Percentiles rank a stretch among this genome's conserved stretches.
Evolutionary conservation across 345 rosid species (phyloP).

Genomic region (Melastoma malabathricum): DNA sequence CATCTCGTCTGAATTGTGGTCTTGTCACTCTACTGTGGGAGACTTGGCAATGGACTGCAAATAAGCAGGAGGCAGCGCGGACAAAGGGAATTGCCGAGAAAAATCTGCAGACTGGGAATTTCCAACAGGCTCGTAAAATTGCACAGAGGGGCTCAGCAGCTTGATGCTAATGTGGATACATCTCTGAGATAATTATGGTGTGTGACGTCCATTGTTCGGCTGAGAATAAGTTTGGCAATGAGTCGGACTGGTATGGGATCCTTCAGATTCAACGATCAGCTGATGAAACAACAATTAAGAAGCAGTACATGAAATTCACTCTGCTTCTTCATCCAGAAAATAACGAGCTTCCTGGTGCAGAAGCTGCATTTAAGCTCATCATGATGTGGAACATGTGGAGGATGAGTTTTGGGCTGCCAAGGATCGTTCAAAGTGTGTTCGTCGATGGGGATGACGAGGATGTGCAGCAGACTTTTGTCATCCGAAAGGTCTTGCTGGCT

Average conservation of each 20-base stretch:
- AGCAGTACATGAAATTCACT: slow-evolving; percentile 77
- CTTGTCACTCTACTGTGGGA: too few relatives aligned
- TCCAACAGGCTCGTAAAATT: slow-evolving; percentile 48
- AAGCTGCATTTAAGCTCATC: slow-evolving; percentile 76
- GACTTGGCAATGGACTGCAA: slow-evolving; percentile 49
- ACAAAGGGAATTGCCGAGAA: slow-evolving; percentile 56
- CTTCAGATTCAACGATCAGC: slow-evolving; percentile 52
- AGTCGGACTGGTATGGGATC: slow-evolving; percentile 80
- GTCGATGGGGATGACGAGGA: too few relatives aligned
- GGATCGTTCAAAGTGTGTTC: too few relatives aligned
- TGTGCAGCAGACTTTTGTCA: too few relatives aligned
- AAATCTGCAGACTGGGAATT: slow-evolving; percentile 47
- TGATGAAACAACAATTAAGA: slow-evolving; percentile 61
- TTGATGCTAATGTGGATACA: slow-evolving; percentile 43
- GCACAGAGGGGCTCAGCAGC: slow-evolving; percentile 53
- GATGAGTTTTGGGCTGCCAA: too few relatives aligned
- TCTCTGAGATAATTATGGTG: slow-evolving; percentile 55
- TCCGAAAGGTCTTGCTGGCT: too few relatives aligned
- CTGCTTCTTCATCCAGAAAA: slow-evolving; percentile 89
- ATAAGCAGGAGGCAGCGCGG: slow-evolving; percentile 84
- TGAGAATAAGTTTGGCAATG: slow-evolving; percentile 44
- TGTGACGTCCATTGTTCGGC: slow-evolving; percentile 83
- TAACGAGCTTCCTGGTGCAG: slow-evolving; percentile 83
- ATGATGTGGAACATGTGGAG: too few relatives aligned
- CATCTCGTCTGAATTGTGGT: too few relatives aligned